Evolutionary conservation across 768 basidiomycete species (phyloP), one percentile per base, ranked within the genome.

Genomic region (Serendipita sp.): DNA sequence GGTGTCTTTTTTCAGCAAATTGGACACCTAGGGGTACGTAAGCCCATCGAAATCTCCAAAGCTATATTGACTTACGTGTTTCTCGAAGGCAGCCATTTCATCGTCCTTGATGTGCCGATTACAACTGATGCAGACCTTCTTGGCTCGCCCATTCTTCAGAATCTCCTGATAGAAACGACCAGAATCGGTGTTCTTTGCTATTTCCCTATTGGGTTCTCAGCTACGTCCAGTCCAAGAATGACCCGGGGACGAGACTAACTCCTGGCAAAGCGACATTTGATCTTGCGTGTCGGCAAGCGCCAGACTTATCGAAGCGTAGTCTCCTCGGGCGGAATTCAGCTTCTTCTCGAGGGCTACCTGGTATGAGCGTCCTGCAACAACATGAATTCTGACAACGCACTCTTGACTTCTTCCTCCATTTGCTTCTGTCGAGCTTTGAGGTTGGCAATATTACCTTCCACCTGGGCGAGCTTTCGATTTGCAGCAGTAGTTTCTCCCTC

Each of bases 91-190:
- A 0, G 73, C 72, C 50, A 80, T 66, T 45, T 84, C 84, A 1
- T 70, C 68, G 28, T 79, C 78, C 22, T 79, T 74, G 69, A 97
- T 73, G 42, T 75, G 76, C 1, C 93, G 81, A 67, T 83, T 82
- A 70, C 95, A 98, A 5, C 83, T 83, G 11, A 80, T 75, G 68
- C 95, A 99, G 0, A 77, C 71, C 68, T 86, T 83, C 65, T 84
- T 80, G 58, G 77, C 74, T 69, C 80, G 81, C 34, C 86, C 89
- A 0, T 72, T 71, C 16, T 75, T 72, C 42, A 90, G 75, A 31
- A 94, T 38, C 79, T 75, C 28, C 71, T 72, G 14, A 73, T 73
- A 71, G 72, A 75, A 61, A 72, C 76, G n/a, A 72, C 69, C 43
- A 62, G 65, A 44, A 66, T 68, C 3, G 67, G 67, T 11, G 69